Evolutionary conservation across 2,329 filamentous ascomycete species (phyloP), one percentile per base, ranked within the genome.

Genomic region (Ophiosphaerella korrae): DNA sequence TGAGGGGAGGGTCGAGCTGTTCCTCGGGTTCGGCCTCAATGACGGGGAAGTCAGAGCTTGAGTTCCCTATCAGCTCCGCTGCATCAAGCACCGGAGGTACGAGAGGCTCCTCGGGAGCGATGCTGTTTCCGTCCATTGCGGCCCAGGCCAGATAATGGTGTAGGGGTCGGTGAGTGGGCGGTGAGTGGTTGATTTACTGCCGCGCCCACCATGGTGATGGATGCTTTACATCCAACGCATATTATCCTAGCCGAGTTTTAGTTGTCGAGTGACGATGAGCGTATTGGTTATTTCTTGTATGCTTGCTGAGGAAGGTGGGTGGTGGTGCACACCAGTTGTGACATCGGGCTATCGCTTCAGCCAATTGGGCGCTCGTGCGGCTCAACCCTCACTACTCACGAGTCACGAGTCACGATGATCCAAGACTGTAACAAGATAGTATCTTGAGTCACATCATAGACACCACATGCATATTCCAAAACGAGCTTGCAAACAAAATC

Each of bases 61-160:
- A 54, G 5, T 71, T 53, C 18, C 64, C 70, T 42, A 74, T 59
- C 41, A 74, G 58, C 49, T 74, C 73, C 40, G 70, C 72, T 45
- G 70, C 71, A 31, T 75, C 73, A 35, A 74, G 53, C 24, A 66
- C 65, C 7, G 70, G 66, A 21, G 71, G 70, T 58, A 72, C 71
- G 14, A 70, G 60, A 14, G 66, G 62, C 48, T 60, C 64, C 31
- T 61, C 66, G 41, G 63, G 53, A 37, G 62, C 24, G 43, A 59
- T 51, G 61, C 48, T 57, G 43, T 57, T 53, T 45, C 58, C 52
- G 42, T 67, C 62, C 70, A 73, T 74, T 23, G 55, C 61, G 7
- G 53, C 35, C 56, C 44, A 52, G 44, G 53, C 50, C 32, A 42
- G 47, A 33, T 49, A 41, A 46, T 55, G 43, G 52, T 42, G 51